A percentile compares a stretch with the other conserved stretches of the same genome.
Conservation (phyloP, 805 yeast species). For the Yamadazyma insecticola region DNA sequence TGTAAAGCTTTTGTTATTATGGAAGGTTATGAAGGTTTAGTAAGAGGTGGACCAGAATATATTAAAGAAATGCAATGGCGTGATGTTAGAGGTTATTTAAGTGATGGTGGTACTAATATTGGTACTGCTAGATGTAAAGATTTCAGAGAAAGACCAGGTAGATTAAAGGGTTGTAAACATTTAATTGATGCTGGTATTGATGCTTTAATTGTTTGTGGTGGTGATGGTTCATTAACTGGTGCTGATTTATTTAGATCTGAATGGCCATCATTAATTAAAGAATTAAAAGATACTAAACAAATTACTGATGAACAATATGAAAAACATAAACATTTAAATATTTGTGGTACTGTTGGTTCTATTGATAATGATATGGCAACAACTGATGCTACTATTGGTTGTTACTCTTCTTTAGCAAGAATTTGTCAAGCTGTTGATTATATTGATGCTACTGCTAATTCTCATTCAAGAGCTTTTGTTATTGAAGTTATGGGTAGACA, state of each 20-base stretch:
- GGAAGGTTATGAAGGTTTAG: conserved; percentile 95
- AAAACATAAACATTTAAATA: conserved; percentile 69
- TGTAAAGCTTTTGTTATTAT: conserved; percentile 89
- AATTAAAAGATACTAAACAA: conserved; percentile 53
- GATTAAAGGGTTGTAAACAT: conserved; percentile 78
- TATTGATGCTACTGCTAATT: conserved; percentile 95
- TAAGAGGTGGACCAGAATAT: conserved; percentile 70
- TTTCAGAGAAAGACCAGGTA: conserved; percentile 81
- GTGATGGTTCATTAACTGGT: conserved; percentile 97
- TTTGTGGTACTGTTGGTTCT: conserved; percentile 93
- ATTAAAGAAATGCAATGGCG: conserved; percentile 84
- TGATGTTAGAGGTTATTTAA: conserved; percentile 90
- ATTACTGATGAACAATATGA: conserved; percentile 56
- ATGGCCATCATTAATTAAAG: conserved; percentile 86
- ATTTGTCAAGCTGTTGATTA: conserved; percentile 93
- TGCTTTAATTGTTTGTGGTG: conserved; percentile 94
- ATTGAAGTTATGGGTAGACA: conserved; percentile 99
- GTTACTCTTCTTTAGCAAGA: conserved; percentile 87
- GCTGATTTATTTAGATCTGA: conserved; percentile 92
- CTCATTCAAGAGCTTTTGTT: conserved; percentile 96
- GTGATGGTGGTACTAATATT: conserved; percentile 91
- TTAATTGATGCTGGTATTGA: conserved; percentile 87
- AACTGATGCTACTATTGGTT: conserved; percentile 96
- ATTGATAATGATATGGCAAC: conserved; percentile 98
- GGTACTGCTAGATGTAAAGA: conserved; percentile 94